phyloP scores from a whole-genome alignment of 192 early-diverging fungal genomes.

The Mortierella claussenii region DNA sequence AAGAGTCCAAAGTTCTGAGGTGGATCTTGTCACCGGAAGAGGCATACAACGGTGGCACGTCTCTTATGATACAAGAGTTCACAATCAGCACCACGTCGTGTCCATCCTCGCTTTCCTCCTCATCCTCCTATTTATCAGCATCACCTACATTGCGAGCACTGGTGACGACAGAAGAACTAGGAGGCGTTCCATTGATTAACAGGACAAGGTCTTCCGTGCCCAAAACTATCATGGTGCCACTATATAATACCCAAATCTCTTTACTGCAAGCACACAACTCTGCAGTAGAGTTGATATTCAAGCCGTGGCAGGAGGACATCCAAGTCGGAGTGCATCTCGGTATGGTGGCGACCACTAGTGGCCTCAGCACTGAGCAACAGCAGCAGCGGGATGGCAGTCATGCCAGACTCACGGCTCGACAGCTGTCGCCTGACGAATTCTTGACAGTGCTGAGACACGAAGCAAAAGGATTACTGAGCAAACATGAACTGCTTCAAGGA shows the following conservation, averaged over 20 bases:
- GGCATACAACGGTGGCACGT: conserved; percentile 37
- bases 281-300: conserved; percentile 30
- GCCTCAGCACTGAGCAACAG: neutral
- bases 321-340: conserved; percentile 37
- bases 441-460: neutral
- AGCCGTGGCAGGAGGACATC: conserved; percentile 7
- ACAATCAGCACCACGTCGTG: neutral
- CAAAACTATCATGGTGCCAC: conserved; percentile 28
- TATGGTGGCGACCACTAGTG: neutral
- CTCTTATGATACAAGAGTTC: conserved; percentile 27
- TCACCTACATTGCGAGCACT: too few relatives aligned
- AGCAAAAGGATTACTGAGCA: neutral
- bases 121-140: too few relatives aligned
- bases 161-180: too few relatives aligned
- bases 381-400: neutral
- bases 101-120: neutral
- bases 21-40: conserved; percentile 31
- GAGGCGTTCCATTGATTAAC: too few relatives aligned
- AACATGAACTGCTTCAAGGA: too few relatives aligned
- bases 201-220: too few relatives aligned
- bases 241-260: conserved; percentile 30
- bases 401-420: too few relatives aligned
- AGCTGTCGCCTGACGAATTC: neutral
- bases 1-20: neutral
- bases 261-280: conserved; percentile 14